A percentile compares a stretch with the other conserved stretches of the same genome.
These are phyloP conservation scores for Coemansia sp. DNA, from an alignment of 192 early-diverging fungal species.

Conservation along the genomic window DNA sequence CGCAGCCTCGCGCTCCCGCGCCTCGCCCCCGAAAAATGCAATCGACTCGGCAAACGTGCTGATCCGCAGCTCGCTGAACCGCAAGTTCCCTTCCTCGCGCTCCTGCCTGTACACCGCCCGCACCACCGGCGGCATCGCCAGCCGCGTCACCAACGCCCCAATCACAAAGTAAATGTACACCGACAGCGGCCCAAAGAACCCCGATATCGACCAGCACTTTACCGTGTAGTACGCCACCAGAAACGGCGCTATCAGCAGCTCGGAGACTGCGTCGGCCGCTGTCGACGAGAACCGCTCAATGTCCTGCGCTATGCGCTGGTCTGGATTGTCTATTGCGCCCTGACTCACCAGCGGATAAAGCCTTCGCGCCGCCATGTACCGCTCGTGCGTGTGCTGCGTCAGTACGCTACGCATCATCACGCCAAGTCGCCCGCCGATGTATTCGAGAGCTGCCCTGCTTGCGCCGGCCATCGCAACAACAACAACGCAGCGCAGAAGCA, in stretches of 20 bases:
- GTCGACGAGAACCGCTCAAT: slow-evolving; percentile 71
- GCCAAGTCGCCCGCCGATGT: slow-evolving; percentile 64
- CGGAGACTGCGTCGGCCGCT: slow-evolving; percentile 57
- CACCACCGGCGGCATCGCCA: slow-evolving; percentile 76
- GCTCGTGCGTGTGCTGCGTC: slow-evolving; percentile 63
- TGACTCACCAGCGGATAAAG: slow-evolving; percentile 64
- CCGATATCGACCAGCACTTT: slow-evolving; percentile 67
- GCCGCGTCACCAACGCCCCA: slow-evolving; percentile 62
- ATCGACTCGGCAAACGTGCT: slow-evolving; percentile 78
- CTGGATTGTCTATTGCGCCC: slow-evolving; percentile 74
- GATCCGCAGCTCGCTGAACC: slow-evolving; percentile 73
- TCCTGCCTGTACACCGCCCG: slow-evolving; percentile 74
- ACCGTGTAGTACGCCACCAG: slow-evolving; percentile 81
- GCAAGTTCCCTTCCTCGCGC: slow-evolving; percentile 79
- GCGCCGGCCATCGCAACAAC: slow-evolving; percentile 64
- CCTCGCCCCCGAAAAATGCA: slow-evolving; percentile 80
- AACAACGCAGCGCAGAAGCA: slow-evolving; percentile 58
- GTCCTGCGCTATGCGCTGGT: slow-evolving; percentile 91
- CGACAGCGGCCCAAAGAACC: slow-evolving; percentile 66
- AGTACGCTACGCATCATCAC: slow-evolving; percentile 65
- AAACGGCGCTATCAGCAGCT: slow-evolving; percentile 72
- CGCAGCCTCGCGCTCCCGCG: slow-evolving; percentile 61
- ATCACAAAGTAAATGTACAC: slow-evolving; percentile 76
- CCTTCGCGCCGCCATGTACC: slow-evolving; percentile 62
- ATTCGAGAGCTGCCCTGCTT: slow-evolving; percentile 63